Evolutionary conservation across 306 rosid species (phyloP).

Genomic region (Prunus fruticosa): DNA sequence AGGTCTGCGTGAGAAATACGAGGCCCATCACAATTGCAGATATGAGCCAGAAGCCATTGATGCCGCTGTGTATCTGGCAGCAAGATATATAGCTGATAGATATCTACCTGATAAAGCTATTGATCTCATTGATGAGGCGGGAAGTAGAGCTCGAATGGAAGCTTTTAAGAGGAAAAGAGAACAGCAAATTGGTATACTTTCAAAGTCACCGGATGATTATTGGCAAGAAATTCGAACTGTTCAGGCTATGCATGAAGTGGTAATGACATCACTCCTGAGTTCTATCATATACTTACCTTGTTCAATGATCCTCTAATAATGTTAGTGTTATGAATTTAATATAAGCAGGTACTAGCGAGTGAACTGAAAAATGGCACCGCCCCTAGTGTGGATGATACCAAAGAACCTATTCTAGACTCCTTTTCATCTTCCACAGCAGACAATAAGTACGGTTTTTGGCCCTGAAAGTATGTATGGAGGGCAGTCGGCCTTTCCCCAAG

Average conservation of each 20-base stretch:
- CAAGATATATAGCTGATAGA: conserved; percentile 75
- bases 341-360: conserved; percentile 48
- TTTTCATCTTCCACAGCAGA: conserved; percentile 43
- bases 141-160: conserved; percentile 88
- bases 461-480: conserved; percentile 18
- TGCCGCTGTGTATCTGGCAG: conserved; percentile 72
- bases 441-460: conserved; percentile 53
- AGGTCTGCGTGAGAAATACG: conserved; percentile 73
- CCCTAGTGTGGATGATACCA: conserved; percentile 41
- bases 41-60: conserved; percentile 62
- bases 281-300: background rate
- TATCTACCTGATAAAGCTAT: conserved; percentile 98
- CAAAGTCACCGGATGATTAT: conserved; percentile 63
- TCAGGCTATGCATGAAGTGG: conserved; percentile 75
- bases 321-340: conserved; percentile 25
- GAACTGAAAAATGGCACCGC: conserved; percentile 46
- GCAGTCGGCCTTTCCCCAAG: conserved; percentile 7
- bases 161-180: conserved; percentile 64
- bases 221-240: conserved; percentile 83
- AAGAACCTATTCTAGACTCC: conserved; percentile 46
- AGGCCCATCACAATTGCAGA: conserved; percentile 74
- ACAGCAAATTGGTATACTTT: conserved; percentile 51
- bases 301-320: conserved; percentile 16
- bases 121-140: conserved; percentile 96
- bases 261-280: conserved; percentile 31